Percentiles rank a stretch among this genome's conserved stretches.
phyloP scores from a whole-genome alignment of 345 rosid species.

The Ceriops decandra region DNA sequence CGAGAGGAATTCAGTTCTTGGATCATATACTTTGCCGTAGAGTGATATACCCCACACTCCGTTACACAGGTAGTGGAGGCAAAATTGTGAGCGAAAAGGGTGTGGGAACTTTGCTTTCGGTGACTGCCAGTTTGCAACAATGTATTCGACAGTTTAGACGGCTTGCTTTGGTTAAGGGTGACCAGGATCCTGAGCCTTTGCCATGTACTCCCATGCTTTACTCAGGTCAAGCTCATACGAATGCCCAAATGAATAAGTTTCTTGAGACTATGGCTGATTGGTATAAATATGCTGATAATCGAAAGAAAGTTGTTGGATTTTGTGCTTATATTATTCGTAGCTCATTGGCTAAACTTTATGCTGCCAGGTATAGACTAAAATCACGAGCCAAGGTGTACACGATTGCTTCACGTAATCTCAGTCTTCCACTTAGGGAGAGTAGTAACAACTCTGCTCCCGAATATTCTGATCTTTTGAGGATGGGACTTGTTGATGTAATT shows the following conservation, averaged over 20 bases:
- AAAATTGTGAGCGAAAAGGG: conserved; percentile 79
- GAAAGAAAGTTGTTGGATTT: conserved; percentile 90
- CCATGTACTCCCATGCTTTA: conserved; percentile 95
- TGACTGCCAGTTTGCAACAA: conserved; percentile 84
- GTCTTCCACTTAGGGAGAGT: conserved; percentile 76
- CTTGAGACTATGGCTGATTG: conserved; percentile 99
- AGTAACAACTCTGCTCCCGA: conserved; percentile 85
- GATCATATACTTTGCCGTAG: conserved; percentile 83
- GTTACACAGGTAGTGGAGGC: conserved; percentile 81
- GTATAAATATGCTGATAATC: conserved; percentile 88
- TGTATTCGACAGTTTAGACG: conserved; percentile 71
- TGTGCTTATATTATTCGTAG: conserved; percentile 94
- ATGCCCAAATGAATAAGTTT: conserved; percentile 95
- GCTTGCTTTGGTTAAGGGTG: conserved; percentile 88
- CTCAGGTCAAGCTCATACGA: conserved; percentile 93
- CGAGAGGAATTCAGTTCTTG: conserved; percentile 83
- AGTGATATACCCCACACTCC: conserved; percentile 79
- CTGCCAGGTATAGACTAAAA: conserved; percentile 89
- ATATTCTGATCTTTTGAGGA: conserved; percentile 89
- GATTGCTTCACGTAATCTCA: conserved; percentile 79
- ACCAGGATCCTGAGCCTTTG: conserved; percentile 89
- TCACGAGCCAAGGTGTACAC: conserved; percentile 94
- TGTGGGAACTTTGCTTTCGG: conserved; percentile 88
- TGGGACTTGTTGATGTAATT: conserved; percentile 93
- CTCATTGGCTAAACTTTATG: conserved; percentile 91